A percentile compares a stretch with the other conserved stretches of the same genome.
Conservation (phyloP, 176 grass and related monocot species). For the Avena sativa region DNA sequence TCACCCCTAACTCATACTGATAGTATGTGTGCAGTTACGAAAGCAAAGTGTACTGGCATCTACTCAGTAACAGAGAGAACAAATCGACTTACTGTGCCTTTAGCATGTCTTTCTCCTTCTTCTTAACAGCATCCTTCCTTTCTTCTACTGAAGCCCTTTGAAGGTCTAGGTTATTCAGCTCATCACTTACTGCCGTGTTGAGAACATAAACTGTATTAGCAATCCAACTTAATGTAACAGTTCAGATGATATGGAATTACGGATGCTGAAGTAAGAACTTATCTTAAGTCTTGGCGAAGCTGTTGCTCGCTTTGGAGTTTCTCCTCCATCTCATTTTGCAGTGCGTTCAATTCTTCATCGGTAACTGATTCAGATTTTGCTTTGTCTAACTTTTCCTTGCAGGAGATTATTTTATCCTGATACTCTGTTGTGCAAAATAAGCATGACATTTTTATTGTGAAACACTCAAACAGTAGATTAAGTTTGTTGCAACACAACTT, state of each 20-base stretch:
- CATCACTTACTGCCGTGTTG: conserved; percentile 61
- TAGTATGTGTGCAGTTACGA: neutral
- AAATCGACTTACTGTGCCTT: conserved; percentile 59
- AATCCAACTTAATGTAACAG: conserved; percentile 22
- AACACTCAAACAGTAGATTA: neutral
- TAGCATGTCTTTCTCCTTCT: conserved; percentile 58
- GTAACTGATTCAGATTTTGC: conserved; percentile 55
- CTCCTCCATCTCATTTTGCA: conserved; percentile 60
- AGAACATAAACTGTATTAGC: conserved; percentile 35
- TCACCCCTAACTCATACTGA: neutral
- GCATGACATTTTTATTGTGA: conserved; percentile 11
- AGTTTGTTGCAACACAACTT: neutral
- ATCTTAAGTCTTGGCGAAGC: conserved; percentile 76
- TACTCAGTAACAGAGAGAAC: neutral
- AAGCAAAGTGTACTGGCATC: neutral
- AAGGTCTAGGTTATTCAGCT: conserved; percentile 57
- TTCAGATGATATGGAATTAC: conserved; percentile 10
- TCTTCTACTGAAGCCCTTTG: conserved; percentile 68
- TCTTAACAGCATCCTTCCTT: conserved; percentile 51
- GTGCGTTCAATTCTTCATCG: conserved; percentile 59
- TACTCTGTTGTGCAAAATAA: conserved; percentile 57
- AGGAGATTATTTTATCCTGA: conserved; percentile 53
- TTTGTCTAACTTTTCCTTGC: conserved; percentile 61
- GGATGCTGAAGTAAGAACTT: conserved; percentile 49
- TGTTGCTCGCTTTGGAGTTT: conserved; percentile 53